Conservation (phyloP, 1,284 basidiomycete species). For the Athelia psychrophila region DNA sequence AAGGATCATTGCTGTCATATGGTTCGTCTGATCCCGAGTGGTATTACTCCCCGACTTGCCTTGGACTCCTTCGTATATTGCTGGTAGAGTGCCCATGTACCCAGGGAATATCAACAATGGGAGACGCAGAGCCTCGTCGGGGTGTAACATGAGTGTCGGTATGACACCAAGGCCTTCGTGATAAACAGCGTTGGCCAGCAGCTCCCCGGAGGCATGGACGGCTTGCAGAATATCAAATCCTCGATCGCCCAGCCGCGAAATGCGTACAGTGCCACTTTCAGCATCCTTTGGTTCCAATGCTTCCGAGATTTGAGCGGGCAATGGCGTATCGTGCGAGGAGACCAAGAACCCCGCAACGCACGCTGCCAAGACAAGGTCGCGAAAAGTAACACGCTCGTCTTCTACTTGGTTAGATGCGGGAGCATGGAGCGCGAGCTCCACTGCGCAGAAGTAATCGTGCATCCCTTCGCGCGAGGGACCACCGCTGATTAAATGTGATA, state of each 20-base stretch:
- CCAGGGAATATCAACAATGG: conserved; percentile 33
- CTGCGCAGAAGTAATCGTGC: conserved; percentile 28
- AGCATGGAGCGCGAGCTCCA: conserved; percentile 30
- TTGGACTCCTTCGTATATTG: conserved; percentile 22
- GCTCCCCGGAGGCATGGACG: conserved; percentile 31
- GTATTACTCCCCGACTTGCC: conserved; percentile 15
- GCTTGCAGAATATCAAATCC: conserved; percentile 29
- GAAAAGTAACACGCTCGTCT: conserved; percentile 20
- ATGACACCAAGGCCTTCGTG: conserved; percentile 33
- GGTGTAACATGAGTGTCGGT: conserved; percentile 42
- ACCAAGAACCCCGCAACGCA: conserved; percentile 27
- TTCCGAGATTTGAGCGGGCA: conserved; percentile 14
- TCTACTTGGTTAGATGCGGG: conserved; percentile 11
- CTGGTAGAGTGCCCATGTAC: conserved; percentile 33
- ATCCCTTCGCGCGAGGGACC: conserved; percentile 28
- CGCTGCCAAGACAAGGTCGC: conserved; percentile 32
- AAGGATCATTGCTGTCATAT: conserved; percentile 50
- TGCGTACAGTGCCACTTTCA: conserved; percentile 8
- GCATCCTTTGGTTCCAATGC: conserved; percentile 14
- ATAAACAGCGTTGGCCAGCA: conserved; percentile 27
- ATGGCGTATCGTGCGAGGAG: conserved; percentile 13
- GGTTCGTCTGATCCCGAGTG: conserved; percentile 25
- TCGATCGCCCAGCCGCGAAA: conserved; percentile 12
- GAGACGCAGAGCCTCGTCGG: conserved; percentile 36
- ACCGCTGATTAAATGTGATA: conserved; percentile 17